Evolutionary conservation across 345 rosid genomes (phyloP), one percentile per base, ranked within the genome.

Genomic region (Salix suchowensis): DNA sequence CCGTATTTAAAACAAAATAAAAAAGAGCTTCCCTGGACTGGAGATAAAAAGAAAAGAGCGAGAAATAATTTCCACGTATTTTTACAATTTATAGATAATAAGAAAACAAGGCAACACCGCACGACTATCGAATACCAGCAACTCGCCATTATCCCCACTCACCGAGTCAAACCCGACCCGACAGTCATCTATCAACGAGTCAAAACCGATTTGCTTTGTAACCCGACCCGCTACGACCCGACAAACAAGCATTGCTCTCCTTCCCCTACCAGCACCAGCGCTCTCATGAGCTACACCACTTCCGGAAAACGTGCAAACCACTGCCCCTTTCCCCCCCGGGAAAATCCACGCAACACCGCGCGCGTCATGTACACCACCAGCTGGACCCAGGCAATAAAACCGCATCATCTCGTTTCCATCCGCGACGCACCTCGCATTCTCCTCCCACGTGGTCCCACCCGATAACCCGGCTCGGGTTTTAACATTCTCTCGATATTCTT

Each of bases 401-500:
- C 98, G 88, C 99, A 96, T 96, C 62, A 93, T 89, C 87, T 96
- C 99, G 79, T 96, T 96, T 32, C 99, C 99, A 48, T 96, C 99
- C 5, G 99, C 98, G 2, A 85, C 83, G 76, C 96, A 93, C 84
- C 99, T 82, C 15, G 91, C 94, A 66, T 88, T 88, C 78, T 89
- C 97, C 78, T 89, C 96, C 85, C 88, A 80, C 55, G 88, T 65
- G 40, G 65, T 32, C 19, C 68, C 75, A 5, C 79, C 80, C 11
- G 76, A 42, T 18, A 85, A 85, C 14, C 79, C 86, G 61, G 93
- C 87, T 2, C 89, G 86, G 7, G 80, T 74, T 80, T 91, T 89
- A 3, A 96, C 99, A 12, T 67, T 65, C 72, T 91, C 96, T 0
- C 99, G 89, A 75, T 96, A 96, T 84, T 93, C 98, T 86, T 96